These are phyloP conservation scores for Candida silvicultrix DNA, from an alignment of 805 yeast species.

Conservation along the genomic window DNA sequence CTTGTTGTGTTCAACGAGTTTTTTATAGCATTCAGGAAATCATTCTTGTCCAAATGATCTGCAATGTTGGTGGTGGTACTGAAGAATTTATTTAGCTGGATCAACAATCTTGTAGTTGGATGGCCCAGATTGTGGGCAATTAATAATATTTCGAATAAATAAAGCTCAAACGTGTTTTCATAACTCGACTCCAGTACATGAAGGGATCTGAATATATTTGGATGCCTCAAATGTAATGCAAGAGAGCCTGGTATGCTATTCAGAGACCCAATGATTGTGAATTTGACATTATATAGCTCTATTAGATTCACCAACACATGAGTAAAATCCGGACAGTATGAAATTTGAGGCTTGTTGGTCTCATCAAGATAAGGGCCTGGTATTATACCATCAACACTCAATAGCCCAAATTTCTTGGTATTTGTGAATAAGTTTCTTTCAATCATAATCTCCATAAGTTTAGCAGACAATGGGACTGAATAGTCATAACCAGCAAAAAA, in stretches of 20 bases:
- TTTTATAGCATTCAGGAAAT: slow-evolving; percentile 22
- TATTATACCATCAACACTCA: slow-evolving; percentile 31
- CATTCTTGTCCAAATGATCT: slow-evolving; percentile 19
- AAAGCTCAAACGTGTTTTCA: slow-evolving; percentile 32
- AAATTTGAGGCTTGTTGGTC: not conserved
- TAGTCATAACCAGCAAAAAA: slow-evolving; percentile 47
- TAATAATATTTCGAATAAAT: slow-evolving; percentile 39
- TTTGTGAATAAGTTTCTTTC: slow-evolving; percentile 18
- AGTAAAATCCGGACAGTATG: not conserved
- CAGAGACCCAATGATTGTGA: slow-evolving; percentile 45
- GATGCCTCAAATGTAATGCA: slow-evolving; percentile 47
- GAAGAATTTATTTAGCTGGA: slow-evolving; percentile 39
- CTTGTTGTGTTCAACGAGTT: slow-evolving; percentile 20
- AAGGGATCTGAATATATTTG: slow-evolving; percentile 49
- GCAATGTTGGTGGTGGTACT: slow-evolving; percentile 25
- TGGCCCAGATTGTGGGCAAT: slow-evolving; percentile 46
- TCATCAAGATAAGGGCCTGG: slow-evolving; percentile 35
- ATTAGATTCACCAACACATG: not conserved
- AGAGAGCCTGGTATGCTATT: slow-evolving; percentile 47
- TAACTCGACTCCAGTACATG: slow-evolving; percentile 34
- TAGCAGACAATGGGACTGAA: slow-evolving; percentile 44
- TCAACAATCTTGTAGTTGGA: slow-evolving; percentile 33
- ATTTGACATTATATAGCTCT: slow-evolving; percentile 34
- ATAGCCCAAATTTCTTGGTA: slow-evolving; percentile 23
- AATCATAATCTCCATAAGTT: slow-evolving; percentile 40